Evolutionary conservation across 257 asterid genomes (phyloP).

Genomic region (Nicotiana benthamiana): DNA sequence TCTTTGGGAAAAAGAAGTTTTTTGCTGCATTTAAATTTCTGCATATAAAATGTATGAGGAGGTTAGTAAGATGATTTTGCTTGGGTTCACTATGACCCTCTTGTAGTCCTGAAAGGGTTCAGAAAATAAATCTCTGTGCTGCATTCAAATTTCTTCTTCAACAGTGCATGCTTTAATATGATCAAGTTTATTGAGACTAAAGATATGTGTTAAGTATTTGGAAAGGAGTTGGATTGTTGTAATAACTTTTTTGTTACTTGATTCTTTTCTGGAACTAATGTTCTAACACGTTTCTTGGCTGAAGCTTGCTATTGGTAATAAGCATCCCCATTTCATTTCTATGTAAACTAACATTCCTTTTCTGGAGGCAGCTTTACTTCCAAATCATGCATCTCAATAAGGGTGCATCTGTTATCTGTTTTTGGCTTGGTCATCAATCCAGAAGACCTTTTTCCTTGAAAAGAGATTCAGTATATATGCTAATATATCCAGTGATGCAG

Average conservation of each 20-base stretch:
- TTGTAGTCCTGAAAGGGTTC: neutral
- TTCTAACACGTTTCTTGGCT: conserved; percentile 4
- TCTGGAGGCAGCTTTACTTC: neutral
- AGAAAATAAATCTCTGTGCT: neutral
- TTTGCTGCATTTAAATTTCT: neutral
- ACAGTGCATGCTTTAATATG: neutral
- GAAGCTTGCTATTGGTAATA: neutral
- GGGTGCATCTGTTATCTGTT: neutral
- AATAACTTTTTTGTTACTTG: neutral
- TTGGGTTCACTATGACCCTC: neutral
- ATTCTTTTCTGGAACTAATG: neutral
- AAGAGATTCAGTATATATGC: neutral
- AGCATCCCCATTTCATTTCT: neutral
- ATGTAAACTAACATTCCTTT: neutral
- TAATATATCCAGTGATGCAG: conserved; percentile 29
- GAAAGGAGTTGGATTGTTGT: neutral
- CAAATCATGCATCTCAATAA: neutral
- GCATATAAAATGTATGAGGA: neutral
- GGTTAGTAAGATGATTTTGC: neutral
- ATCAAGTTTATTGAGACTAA: too few relatives aligned
- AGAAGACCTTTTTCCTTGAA: neutral
- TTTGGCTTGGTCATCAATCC: neutral
- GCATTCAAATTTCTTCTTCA: neutral
- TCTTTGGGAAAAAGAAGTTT: neutral
- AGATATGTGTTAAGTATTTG: neutral